Percentiles rank a stretch among this genome's conserved stretches.
Evolutionary conservation across 2,329 filamentous ascomycete species (phyloP).

Genomic region (Diplodia scrobiculata): DNA sequence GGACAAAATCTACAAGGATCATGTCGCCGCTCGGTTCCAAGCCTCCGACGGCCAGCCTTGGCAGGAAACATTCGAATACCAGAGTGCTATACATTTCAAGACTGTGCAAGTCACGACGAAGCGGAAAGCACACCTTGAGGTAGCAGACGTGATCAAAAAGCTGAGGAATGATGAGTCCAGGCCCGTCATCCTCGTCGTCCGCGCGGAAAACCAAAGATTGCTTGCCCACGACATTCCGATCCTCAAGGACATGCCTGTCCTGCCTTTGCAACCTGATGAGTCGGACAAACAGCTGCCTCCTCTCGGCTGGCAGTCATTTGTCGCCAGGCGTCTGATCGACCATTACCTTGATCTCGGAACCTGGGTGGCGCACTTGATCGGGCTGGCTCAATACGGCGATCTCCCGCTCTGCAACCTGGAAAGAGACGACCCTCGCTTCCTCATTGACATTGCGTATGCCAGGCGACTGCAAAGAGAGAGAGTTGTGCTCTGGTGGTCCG

Average conservation of each 20-base stretch:
- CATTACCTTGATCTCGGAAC: slow-evolving; percentile 91
- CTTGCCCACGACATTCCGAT: slow-evolving; percentile 83
- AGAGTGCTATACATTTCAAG: slow-evolving; percentile 82
- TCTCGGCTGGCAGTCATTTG: slow-evolving; percentile 88
- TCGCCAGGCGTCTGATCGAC: slow-evolving; percentile 80
- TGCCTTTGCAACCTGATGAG: slow-evolving; percentile 78
- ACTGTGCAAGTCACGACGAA: slow-evolving; percentile 84
- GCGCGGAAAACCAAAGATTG: slow-evolving; percentile 80
- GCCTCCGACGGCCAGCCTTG: slow-evolving; percentile 70
- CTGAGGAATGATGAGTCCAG: slow-evolving; percentile 80
- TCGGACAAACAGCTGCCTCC: slow-evolving; percentile 86
- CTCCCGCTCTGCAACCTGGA: slow-evolving; percentile 95
- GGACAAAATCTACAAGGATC: slow-evolving; percentile 81
- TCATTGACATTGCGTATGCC: slow-evolving; percentile 96
- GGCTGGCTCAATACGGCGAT: slow-evolving; percentile 87
- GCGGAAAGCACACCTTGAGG: slow-evolving; percentile 83
- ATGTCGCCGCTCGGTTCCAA: slow-evolving; percentile 65
- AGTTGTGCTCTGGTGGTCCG: slow-evolving; percentile 96
- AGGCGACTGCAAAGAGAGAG: slow-evolving; percentile 85
- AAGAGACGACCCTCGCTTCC: slow-evolving; percentile 86
- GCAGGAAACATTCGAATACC: slow-evolving; percentile 83
- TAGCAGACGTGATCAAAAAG: slow-evolving; percentile 86
- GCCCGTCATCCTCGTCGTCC: slow-evolving; percentile 82
- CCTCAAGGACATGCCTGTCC: slow-evolving; percentile 78
- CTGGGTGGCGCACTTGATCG: slow-evolving; percentile 86